These are phyloP conservation scores for Fusarium piperis DNA, from an alignment of 2,329 filamentous ascomycete genomes.

Conservation along the genomic window DNA sequence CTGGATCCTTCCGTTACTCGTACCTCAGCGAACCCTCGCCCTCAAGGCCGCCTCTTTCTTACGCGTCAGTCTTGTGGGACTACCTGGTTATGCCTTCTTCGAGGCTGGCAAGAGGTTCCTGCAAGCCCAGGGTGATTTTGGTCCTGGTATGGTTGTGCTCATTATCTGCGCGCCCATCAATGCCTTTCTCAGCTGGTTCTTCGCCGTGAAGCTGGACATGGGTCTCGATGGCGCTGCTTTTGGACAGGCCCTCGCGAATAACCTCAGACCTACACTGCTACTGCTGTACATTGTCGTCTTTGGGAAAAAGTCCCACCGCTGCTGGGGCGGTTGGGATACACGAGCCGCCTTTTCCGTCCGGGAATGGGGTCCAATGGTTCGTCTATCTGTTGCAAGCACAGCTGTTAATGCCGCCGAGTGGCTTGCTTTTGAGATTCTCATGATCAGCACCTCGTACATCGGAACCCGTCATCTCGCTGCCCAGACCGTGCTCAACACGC, in stretches of 20 bases:
- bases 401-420: slow-evolving; percentile 56
- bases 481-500: slow-evolving; percentile 53
- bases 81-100: slow-evolving; percentile 64
- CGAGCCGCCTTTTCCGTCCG: slow-evolving; percentile 47
- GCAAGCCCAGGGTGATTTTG: slow-evolving; percentile 64
- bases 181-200: slow-evolving; percentile 59
- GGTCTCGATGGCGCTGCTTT: slow-evolving; percentile 62
- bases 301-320: slow-evolving; percentile 45
- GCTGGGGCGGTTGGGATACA: slow-evolving; percentile 54
- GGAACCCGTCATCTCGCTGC: slow-evolving; percentile 54
- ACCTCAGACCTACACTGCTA: slow-evolving; percentile 58
- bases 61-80: slow-evolving; percentile 57
- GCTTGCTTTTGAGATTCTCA: slow-evolving; percentile 56
- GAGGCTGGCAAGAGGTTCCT: slow-evolving; percentile 65
- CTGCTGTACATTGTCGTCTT: slow-evolving; percentile 56
- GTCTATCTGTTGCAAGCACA: slow-evolving; percentile 52
- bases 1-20: slow-evolving; percentile 55
- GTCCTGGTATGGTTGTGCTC: slow-evolving; percentile 59
- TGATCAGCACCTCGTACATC: slow-evolving; percentile 57
- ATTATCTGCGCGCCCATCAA: slow-evolving; percentile 60
- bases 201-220: slow-evolving; percentile 55
- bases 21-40: slow-evolving; percentile 59
- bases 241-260: slow-evolving; percentile 59
- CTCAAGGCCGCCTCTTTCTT: slow-evolving; percentile 60
- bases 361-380: slow-evolving; percentile 53